Evolutionary conservation across 2,329 filamentous ascomycete genomes (phyloP).

Genomic region (Penicillium palitans): DNA sequence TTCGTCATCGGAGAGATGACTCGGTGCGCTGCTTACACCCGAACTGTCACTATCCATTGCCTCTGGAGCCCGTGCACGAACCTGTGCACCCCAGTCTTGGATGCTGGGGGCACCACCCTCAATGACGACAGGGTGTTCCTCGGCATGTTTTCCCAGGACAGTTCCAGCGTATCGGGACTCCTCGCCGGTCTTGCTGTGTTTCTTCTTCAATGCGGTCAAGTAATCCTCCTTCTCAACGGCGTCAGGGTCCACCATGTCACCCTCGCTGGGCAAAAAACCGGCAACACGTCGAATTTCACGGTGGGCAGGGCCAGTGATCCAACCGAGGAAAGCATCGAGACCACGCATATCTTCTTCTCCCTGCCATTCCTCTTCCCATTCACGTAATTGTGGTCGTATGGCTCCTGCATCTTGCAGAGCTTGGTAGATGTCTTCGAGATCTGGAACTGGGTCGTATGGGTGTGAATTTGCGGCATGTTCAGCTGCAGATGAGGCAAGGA

Average conservation of each 20-base stretch:
- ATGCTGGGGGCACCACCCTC: constrained; percentile 75
- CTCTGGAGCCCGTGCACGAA: constrained; percentile 34
- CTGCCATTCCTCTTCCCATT: constrained; percentile 66
- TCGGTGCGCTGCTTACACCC: constrained; percentile 43
- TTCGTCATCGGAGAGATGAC: constrained; percentile 41
- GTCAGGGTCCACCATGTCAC: constrained; percentile 51
- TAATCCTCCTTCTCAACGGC: constrained; percentile 68
- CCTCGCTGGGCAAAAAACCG: constrained; percentile 62
- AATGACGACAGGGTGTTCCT: constrained; percentile 70
- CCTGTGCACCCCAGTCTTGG: constrained; percentile 59
- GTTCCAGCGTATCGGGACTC: constrained; percentile 85
- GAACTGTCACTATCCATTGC: constrained; percentile 38
- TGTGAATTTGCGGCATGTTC: constrained; percentile 70
- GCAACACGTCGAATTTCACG: constrained; percentile 80
- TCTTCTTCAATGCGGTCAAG: constrained; percentile 78
- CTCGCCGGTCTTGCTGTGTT: constrained; percentile 84
- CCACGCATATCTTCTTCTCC: constrained; percentile 76
- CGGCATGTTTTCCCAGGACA: constrained; percentile 71
- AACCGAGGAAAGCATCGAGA: constrained; percentile 73
- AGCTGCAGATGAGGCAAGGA: constrained; percentile 72
- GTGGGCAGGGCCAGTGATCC: constrained; percentile 73
- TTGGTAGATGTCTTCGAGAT: constrained; percentile 77
- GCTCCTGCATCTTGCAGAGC: constrained; percentile 80
- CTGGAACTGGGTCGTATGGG: constrained; percentile 60
- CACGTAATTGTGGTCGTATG: constrained; percentile 66